Evolutionary conservation across 2,329 filamentous ascomycete genomes (phyloP).

Genomic region (Neonectria punicea): DNA sequence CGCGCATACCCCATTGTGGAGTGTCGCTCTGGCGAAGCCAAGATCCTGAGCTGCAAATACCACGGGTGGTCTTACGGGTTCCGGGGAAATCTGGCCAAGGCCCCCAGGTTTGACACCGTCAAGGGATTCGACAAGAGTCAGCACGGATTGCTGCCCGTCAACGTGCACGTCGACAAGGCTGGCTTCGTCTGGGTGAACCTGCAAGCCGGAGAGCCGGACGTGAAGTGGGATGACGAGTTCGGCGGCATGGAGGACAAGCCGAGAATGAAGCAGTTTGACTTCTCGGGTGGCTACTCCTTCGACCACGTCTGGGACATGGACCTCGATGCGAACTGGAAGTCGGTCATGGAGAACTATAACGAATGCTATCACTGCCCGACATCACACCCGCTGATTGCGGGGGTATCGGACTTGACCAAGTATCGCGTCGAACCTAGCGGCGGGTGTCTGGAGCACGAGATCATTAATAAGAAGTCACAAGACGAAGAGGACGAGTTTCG

Average conservation of each 20-base stretch:
- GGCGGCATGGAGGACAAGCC: constrained; percentile 56
- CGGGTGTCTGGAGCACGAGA: constrained; percentile 58
- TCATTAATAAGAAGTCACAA: constrained; percentile 55
- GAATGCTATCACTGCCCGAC: constrained; percentile 72
- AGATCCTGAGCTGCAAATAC: constrained; percentile 67
- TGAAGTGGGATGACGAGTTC: constrained; percentile 63
- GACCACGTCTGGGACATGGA: constrained; percentile 68
- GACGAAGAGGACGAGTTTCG: constrained; percentile 57
- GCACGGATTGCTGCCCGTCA: constrained; percentile 65
- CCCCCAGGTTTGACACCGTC: constrained; percentile 66
- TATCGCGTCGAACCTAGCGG: constrained; percentile 61
- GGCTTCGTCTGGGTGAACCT: constrained; percentile 69
- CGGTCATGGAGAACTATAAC: constrained; percentile 71
- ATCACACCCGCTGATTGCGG: constrained; percentile 66
- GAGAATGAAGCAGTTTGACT: constrained; percentile 57
- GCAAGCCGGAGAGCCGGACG: constrained; percentile 56
- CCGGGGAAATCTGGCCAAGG: constrained; percentile 67
- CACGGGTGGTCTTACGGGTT: constrained; percentile 72
- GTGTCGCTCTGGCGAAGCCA: constrained; percentile 58
- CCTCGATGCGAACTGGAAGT: constrained; percentile 68
- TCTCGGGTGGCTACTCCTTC: constrained; percentile 60
- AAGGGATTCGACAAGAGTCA: constrained; percentile 64
- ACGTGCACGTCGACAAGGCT: constrained; percentile 62
- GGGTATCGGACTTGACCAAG: constrained; percentile 63
- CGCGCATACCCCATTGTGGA: constrained; percentile 67